Conservation (phyloP, 305 asterid species). For the Caryopteris hybrid region DNA sequence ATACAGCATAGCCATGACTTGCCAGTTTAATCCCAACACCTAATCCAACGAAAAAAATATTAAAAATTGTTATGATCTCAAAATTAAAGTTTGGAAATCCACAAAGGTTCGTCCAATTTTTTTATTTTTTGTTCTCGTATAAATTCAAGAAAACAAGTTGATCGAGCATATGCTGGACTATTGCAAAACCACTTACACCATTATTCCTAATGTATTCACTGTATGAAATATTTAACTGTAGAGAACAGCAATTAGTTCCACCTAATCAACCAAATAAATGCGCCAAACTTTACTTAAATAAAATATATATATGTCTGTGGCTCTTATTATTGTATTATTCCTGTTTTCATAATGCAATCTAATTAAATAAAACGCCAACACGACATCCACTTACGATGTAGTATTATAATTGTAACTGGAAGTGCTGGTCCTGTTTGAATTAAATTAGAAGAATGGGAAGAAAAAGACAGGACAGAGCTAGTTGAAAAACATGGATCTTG, state of each 20-base stretch:
- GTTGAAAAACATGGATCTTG: not conserved
- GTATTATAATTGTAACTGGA: no score
- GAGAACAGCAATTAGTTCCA: constrained; percentile 7
- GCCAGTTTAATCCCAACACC: constrained; percentile 68
- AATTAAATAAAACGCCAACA: not conserved
- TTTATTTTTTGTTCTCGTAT: no score
- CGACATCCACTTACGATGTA: not conserved
- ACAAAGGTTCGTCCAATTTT: not conserved
- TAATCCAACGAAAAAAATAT: not conserved
- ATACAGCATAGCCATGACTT: constrained; percentile 64
- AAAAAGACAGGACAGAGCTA: not conserved
- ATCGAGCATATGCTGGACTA: not conserved
- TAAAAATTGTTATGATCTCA: not conserved
- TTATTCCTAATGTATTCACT: not conserved
- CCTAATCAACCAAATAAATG: constrained; percentile 26
- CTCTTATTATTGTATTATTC: not conserved
- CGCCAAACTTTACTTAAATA: not conserved
- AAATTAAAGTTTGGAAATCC: not conserved
- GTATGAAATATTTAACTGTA: not conserved
- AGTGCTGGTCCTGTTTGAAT: no score
- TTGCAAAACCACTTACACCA: not conserved
- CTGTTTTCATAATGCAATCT: not conserved
- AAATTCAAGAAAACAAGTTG: no score
- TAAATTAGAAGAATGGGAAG: not conserved
- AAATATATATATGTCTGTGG: no score